Evolutionary conservation across 345 rosid genomes (phyloP).

Genomic region (Passiflora organensis): DNA sequence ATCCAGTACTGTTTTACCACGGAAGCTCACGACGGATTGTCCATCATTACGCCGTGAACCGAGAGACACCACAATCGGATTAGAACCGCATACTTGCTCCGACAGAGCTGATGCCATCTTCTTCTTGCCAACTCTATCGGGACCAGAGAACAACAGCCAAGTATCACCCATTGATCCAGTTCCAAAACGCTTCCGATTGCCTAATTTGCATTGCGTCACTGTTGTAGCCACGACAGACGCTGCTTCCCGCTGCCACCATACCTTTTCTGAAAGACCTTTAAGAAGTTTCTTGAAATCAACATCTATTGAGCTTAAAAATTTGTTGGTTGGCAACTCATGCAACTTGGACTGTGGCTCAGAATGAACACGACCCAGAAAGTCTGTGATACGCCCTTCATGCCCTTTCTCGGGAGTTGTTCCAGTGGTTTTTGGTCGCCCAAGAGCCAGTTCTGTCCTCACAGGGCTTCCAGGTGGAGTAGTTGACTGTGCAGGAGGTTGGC

Average conservation of each 20-base stretch:
- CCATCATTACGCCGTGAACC: constrained; percentile 46
- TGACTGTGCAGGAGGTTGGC: constrained; percentile 27
- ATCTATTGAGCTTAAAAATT: constrained; percentile 41
- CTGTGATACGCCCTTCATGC: constrained; percentile 38
- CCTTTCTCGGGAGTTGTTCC: constrained; percentile 29
- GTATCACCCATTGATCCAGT: constrained; percentile 56
- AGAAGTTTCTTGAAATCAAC: constrained; percentile 73
- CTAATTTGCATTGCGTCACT: constrained; percentile 61
- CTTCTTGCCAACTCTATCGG: constrained; percentile 79
- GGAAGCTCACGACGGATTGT: constrained; percentile 42
- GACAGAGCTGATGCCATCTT: constrained; percentile 83
- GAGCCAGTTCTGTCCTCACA: constrained; percentile 77
- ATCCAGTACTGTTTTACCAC: constrained; percentile 83
- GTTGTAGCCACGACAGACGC: constrained; percentile 77
- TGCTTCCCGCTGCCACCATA: constrained; percentile 95
- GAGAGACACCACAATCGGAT: constrained; percentile 54
- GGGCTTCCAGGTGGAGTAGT: constrained; percentile 60
- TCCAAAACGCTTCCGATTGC: constrained; percentile 56
- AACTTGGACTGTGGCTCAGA: constrained; percentile 48
- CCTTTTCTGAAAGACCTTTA: constrained; percentile 65
- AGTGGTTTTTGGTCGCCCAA: constrained; percentile 52
- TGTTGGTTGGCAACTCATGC: constrained; percentile 35
- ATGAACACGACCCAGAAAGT: constrained; percentile 62
- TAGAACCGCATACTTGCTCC: constrained; percentile 43
- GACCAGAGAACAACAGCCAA: constrained; percentile 86